Base-by-base conservation (phyloP, 1,284 basidiomycete species). In the Moesziomyces globuligerus region DNA sequence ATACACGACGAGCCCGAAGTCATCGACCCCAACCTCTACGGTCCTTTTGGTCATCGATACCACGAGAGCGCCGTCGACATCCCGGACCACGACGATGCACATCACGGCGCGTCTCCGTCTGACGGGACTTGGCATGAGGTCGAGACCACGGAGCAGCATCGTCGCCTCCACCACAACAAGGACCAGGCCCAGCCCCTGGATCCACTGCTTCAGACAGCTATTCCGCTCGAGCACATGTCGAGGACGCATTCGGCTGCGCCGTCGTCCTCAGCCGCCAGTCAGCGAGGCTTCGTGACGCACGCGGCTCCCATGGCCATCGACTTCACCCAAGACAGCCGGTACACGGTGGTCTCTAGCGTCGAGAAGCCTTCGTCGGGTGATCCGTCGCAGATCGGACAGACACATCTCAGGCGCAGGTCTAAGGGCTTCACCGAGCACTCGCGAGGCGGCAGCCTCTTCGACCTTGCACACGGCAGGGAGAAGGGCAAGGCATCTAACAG, bases 21-120 rank as follows among this genome's bases (percentile, higher is more conserved):
- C 34, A 68, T 68, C 47, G 65, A 72, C 23, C 70, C 70, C 15
- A 72, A 72, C 40, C 50, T 67, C 15, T 72, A 69, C 26, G 70
- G 65, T 13, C 59, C 66, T 11, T 72, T 67, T 25, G 70, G 70
- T 8, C 51, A 61, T 40, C 38, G 44, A 2, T 62, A 72, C n/a
- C 53, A 36, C 24, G 51, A 58, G 3, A 54, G 37, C 42, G 23
- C 26, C 3, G 18, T 15, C 0, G 26, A 42, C 32, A 15, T 7
- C n/a, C 29, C 41, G 18, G 36, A 48, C 11, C 39, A 36, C 13
- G 36, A 54, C 17, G 53, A 34, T 29, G 11, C 29, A 21, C 15
- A 17, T 17, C 32, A 34, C 15, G 4, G 10, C 11, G 18, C 36
- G 7, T 43, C 43, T 21, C 36, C 50, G 9, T 26, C 58, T 1